Percentiles rank a stretch among this genome's conserved stretches.
Evolutionary conservation across 768 basidiomycete species (phyloP).

Genomic region (Lentinus brumalis): DNA sequence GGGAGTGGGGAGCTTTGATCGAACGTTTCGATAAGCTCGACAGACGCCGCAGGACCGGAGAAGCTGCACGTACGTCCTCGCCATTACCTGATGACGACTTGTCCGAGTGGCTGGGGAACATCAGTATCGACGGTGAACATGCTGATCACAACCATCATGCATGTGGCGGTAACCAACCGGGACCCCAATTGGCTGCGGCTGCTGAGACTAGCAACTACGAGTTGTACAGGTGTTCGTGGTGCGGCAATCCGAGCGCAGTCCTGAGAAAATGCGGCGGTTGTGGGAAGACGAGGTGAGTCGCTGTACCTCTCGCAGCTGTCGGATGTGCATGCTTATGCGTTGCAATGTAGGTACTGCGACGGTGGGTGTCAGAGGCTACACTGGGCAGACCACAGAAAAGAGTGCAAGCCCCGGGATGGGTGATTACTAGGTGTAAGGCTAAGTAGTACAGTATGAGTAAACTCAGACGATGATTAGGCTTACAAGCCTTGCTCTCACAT

Average conservation of each 20-base stretch:
- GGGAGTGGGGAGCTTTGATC: constrained; percentile 51
- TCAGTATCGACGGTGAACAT: constrained; percentile 34
- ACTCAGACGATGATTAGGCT: too few species aligned
- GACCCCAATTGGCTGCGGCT: neutral
- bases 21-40: constrained; percentile 35
- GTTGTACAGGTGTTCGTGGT: constrained; percentile 65
- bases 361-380: constrained; percentile 39
- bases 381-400: constrained; percentile 37
- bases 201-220: constrained; percentile 43
- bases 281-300: constrained; percentile 41
- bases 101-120: constrained; percentile 55
- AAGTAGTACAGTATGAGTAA: too few species aligned
- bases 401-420: constrained; percentile 24
- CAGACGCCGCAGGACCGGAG: constrained; percentile 27
- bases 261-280: constrained; percentile 55
- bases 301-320: neutral
- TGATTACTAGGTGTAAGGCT: constrained; percentile 27
- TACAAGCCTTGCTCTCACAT: too few species aligned
- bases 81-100: constrained; percentile 58
- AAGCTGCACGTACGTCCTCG: constrained; percentile 26
- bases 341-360: constrained; percentile 45
- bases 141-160: constrained; percentile 32
- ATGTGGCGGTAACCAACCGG: constrained; percentile 46
- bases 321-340: neutral
- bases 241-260: constrained; percentile 61